Conservation (phyloP, 2,329 filamentous ascomycete species). For the Sphaceloma murrayae region DNA sequence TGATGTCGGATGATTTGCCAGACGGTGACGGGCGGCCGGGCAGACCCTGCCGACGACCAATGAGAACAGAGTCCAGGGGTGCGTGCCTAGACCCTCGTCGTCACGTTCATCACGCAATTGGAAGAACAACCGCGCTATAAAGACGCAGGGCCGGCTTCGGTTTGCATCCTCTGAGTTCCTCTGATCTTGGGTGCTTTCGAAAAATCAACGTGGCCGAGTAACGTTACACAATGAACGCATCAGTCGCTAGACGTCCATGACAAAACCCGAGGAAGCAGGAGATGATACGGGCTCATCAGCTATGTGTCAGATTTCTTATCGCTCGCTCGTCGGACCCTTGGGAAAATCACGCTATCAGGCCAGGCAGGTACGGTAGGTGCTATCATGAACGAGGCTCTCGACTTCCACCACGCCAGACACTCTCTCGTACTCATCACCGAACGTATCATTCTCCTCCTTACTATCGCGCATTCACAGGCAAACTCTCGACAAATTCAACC, state of each 20-base stretch:
- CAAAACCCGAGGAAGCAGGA: not conserved
- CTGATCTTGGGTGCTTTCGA: no score
- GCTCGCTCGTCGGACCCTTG: conserved; percentile 6
- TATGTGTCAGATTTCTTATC: conserved; percentile 14
- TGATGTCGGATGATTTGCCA: no score
- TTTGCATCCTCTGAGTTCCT: conserved; percentile 11
- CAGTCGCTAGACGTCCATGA: no score
- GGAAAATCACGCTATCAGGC: conserved; percentile 13
- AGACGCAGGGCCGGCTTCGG: conserved; percentile 9
- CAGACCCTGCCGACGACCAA: no score
- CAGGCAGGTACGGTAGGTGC: conserved; percentile 11
- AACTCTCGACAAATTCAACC: conserved; percentile 6
- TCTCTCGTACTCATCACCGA: no score
- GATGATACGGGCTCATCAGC: conserved; percentile 2
- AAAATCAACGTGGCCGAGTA: no score
- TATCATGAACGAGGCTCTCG: conserved; percentile 12
- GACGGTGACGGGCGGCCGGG: no score
- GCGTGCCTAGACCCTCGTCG: no score
- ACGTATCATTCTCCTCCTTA: not conserved
- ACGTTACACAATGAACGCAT: no score
- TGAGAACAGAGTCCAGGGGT: no score
- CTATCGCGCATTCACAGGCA: not conserved
- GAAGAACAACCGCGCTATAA: conserved; percentile 7
- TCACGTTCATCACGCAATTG: conserved; percentile 14
- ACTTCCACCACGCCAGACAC: no score